A percentile compares a stretch with the other conserved stretches of the same genome.
Evolutionary conservation across 2,329 filamentous ascomycete genomes (phyloP).

Genomic region (Fusarium armeniacum): DNA sequence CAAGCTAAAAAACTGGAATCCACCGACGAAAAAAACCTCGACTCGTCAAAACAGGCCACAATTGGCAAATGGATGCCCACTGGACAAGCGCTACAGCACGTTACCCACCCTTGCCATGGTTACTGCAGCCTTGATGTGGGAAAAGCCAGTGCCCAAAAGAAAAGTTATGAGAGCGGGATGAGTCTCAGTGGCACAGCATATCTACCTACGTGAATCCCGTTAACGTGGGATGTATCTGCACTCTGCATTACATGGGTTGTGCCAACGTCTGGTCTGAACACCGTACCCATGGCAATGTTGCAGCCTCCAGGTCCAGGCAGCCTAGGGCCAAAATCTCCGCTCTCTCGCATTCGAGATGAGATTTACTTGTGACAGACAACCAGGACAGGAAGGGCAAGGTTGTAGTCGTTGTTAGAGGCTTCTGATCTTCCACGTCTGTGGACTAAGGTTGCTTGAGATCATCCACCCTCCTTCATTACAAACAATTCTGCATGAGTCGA

Average conservation of each 20-base stretch:
- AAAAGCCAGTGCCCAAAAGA: slow-evolving; percentile 14
- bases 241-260: slow-evolving; percentile 16
- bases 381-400: slow-evolving; percentile 1
- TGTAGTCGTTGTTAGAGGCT: slow-evolving; percentile 1
- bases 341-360: slow-evolving; percentile 32
- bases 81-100: slow-evolving; percentile 26
- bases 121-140: slow-evolving; percentile 7
- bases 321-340: slow-evolving; percentile 33
- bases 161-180: slow-evolving; percentile 20
- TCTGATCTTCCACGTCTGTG: background rate
- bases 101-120: slow-evolving; percentile 26
- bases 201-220: slow-evolving; percentile 6
- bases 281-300: background rate
- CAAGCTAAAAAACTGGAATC: slow-evolving; percentile 33
- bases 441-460: slow-evolving; percentile 5
- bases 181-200: slow-evolving; percentile 26
- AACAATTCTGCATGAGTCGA: slow-evolving; percentile 30
- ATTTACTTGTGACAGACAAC: slow-evolving; percentile 32
- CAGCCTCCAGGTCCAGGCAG: slow-evolving; percentile 6
- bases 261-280: slow-evolving; percentile 10
- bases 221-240: slow-evolving; percentile 19
- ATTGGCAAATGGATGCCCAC: slow-evolving; percentile 19
- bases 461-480: slow-evolving; percentile 25
- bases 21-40: slow-evolving; percentile 26
- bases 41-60: slow-evolving; percentile 43